A percentile compares a stretch with the other conserved stretches of the same genome.
Evolutionary conservation across 2,329 filamentous ascomycete genomes (phyloP).

Genomic region (Fusarium pilosicola): DNA sequence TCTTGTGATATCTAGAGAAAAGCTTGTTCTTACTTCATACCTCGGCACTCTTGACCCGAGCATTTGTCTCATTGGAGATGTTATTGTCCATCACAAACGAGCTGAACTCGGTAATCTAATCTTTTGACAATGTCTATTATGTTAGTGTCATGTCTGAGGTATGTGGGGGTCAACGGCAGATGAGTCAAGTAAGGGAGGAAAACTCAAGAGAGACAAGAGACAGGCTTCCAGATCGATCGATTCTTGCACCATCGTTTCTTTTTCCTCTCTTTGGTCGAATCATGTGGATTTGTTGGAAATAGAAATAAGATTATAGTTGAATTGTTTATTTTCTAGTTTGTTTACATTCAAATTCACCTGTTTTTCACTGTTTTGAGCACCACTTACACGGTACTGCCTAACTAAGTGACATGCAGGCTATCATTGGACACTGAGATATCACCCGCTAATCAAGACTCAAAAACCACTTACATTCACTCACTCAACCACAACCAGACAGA

Average conservation of each 20-base stretch:
- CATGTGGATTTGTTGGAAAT: neutral
- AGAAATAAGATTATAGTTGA: neutral
- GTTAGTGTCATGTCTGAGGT: neutral
- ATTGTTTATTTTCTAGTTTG: neutral
- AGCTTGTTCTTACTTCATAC: neutral
- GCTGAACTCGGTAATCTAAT: neutral
- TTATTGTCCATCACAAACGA: conserved; percentile 2
- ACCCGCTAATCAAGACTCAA: neutral
- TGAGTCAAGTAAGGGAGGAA: conserved; percentile 18
- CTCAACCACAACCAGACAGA: neutral
- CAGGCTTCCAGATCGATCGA: conserved; percentile 25
- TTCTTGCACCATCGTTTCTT: conserved; percentile 1
- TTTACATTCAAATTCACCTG: neutral
- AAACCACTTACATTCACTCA: conserved; percentile 14
- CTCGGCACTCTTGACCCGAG: neutral
- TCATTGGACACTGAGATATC: neutral
- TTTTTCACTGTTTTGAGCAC: neutral
- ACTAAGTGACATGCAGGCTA: neutral
- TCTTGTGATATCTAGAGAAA: neutral
- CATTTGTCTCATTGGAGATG: conserved; percentile 16
- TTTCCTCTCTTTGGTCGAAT: neutral
- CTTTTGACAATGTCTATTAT: conserved; percentile 11
- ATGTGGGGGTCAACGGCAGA: conserved; percentile 3
- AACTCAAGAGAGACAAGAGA: neutral
- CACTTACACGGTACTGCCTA: neutral